Conservation (phyloP, 495 filamentous ascomycete genomes). For the Penicillium alfredii region DNA sequence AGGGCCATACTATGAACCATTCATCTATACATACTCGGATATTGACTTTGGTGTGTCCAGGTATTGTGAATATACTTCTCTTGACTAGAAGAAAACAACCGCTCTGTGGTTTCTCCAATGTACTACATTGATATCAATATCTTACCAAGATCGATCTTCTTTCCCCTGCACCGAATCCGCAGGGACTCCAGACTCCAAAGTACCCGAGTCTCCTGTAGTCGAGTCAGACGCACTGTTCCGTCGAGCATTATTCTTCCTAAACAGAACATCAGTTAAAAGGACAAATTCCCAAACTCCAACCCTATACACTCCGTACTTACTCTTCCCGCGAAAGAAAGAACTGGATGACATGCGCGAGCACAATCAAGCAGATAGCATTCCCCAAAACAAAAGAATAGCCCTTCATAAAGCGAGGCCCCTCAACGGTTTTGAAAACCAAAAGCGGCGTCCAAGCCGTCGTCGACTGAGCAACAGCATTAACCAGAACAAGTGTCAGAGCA, state of each 20-base stretch:
- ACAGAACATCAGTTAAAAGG: neutral
- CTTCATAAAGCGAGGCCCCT: slow-evolving; percentile 43
- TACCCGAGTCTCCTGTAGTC: slow-evolving; percentile 2
- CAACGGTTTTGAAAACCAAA: slow-evolving; percentile 39
- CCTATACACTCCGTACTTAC: too few relatives aligned
- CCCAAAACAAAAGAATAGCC: slow-evolving; percentile 44
- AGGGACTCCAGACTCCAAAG: slow-evolving; percentile 5
- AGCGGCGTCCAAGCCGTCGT: slow-evolving; percentile 35
- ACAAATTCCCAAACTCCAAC: too few relatives aligned
- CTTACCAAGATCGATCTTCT: neutral
- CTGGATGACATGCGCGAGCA: slow-evolving; percentile 28
- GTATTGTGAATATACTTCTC: too few relatives aligned
- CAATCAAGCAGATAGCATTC: slow-evolving; percentile 40
- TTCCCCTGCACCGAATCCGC: neutral
- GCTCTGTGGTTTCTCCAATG: too few relatives aligned
- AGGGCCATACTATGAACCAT: too few relatives aligned
- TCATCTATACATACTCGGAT: too few relatives aligned
- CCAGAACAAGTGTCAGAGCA: slow-evolving; percentile 46
- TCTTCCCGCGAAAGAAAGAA: slow-evolving; percentile 20
- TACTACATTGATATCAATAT: neutral
- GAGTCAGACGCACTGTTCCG: neutral
- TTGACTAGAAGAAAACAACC: too few relatives aligned
- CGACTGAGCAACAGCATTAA: slow-evolving; percentile 49
- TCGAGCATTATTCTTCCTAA: slow-evolving; percentile 4
- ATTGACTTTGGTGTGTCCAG: too few relatives aligned